Conservation (phyloP, 2,329 filamentous ascomycete genomes). For the Aspergillus udagawae region DNA sequence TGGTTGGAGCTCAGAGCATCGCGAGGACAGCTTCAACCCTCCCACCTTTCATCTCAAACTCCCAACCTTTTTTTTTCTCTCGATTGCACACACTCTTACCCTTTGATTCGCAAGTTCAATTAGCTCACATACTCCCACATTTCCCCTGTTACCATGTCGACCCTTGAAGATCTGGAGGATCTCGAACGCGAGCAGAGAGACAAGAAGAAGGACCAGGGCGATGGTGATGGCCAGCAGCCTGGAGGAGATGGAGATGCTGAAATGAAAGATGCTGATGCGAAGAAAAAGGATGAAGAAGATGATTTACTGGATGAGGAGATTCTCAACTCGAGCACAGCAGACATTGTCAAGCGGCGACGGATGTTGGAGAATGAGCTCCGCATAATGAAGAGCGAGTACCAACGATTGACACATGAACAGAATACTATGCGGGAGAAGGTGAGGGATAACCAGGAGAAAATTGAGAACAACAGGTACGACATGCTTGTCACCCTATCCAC, state of each 20-base stretch:
- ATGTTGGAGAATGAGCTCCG: conserved; percentile 95
- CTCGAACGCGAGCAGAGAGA: conserved; percentile 76
- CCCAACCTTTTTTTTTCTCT: neutral
- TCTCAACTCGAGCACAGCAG: conserved; percentile 84
- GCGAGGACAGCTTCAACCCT: conserved; percentile 12
- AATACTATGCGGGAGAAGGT: conserved; percentile 96
- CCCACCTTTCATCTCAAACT: conserved; percentile 5
- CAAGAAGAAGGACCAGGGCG: conserved; percentile 61
- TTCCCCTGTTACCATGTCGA: conserved; percentile 63
- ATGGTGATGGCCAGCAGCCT: conserved; percentile 54
- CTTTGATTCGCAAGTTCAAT: neutral
- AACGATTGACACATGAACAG: conserved; percentile 92
- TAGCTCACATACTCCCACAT: neutral
- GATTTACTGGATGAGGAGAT: conserved; percentile 91
- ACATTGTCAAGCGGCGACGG: conserved; percentile 85
- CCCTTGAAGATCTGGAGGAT: conserved; percentile 86
- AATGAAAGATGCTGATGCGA: conserved; percentile 78
- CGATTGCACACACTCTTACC: neutral
- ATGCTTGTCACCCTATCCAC: neutral
- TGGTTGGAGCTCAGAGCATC: conserved; percentile 28
- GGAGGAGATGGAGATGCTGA: conserved; percentile 71
- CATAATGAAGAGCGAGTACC: conserved; percentile 97
- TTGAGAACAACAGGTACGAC: conserved; percentile 88
- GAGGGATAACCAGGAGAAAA: conserved; percentile 98
- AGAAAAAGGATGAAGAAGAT: conserved; percentile 63